Evolutionary conservation across 2,329 filamentous ascomycete species (phyloP).

Genomic region (Claviceps sp.): DNA sequence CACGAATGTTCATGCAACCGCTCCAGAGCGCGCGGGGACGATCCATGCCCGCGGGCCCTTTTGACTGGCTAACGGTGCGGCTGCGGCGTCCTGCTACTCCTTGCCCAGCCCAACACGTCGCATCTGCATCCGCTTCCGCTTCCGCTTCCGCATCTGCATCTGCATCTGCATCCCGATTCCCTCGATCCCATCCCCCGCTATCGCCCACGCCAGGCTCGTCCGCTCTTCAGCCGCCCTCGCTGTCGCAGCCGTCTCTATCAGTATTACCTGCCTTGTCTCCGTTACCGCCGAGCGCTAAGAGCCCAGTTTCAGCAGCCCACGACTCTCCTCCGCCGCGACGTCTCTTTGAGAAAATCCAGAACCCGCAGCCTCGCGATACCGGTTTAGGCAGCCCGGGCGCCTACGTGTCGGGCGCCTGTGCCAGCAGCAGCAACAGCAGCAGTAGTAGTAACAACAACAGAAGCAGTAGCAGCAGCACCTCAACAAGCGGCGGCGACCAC

Average conservation of each 20-base stretch:
- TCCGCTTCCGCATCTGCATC: neutral
- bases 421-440: neutral
- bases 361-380: neutral
- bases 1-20: neutral
- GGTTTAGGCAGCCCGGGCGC: neutral
- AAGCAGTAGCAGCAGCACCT: neutral
- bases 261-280: neutral
- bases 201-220: constrained; percentile 1
- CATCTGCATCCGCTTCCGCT: neutral
- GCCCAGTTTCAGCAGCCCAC: neutral
- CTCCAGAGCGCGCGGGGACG: neutral
- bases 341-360: neutral
- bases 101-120: neutral
- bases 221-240: neutral
- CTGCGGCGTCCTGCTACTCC: neutral
- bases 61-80: neutral
- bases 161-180: constrained; percentile 4
- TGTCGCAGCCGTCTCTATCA: constrained; percentile 1
- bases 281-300: neutral
- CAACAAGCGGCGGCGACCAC: constrained; percentile 10
- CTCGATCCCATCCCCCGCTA: constrained; percentile 4
- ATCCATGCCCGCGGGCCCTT: neutral
- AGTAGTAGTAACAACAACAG: no score
- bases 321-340: neutral
- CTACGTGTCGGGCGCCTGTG: constrained; percentile 3